Evolutionary conservation across 495 filamentous ascomycete species (phyloP).

Genomic region (Penicillium lividum): DNA sequence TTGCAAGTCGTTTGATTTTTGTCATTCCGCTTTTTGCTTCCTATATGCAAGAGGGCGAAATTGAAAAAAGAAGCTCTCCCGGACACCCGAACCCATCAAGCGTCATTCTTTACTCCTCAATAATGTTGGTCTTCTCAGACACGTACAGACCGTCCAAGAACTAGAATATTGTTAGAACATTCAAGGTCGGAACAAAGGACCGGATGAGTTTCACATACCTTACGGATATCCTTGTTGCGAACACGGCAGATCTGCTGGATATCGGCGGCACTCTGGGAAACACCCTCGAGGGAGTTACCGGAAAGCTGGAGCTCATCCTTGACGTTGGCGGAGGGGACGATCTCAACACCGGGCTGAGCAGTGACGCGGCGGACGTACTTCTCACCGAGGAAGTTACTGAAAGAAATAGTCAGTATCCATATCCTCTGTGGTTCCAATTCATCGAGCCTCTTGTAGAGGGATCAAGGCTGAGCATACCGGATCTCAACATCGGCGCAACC

Average conservation of each 20-base stretch:
- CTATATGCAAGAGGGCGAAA: conserved; percentile 50
- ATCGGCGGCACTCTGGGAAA: conserved; percentile 96
- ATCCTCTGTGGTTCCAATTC: neutral
- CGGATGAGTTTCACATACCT: conserved; percentile 57
- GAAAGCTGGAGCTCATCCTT: conserved; percentile 95
- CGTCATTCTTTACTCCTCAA: conserved; percentile 60
- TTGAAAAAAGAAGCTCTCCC: conserved; percentile 43
- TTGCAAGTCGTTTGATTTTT: conserved; percentile 48
- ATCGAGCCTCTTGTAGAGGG: neutral
- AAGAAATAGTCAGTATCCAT: conserved; percentile 5
- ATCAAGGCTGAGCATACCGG: conserved; percentile 61
- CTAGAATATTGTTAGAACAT: conserved; percentile 48
- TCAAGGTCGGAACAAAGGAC: neutral
- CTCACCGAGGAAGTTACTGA: conserved; percentile 98
- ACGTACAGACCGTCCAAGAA: conserved; percentile 99
- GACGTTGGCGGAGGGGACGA: conserved; percentile 82
- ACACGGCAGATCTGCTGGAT: conserved; percentile 99
- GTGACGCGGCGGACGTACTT: conserved; percentile 94
- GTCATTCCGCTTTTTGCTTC: conserved; percentile 45
- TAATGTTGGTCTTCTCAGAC: conserved; percentile 93
- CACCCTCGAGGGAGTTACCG: conserved; percentile 94
- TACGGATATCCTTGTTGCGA: conserved; percentile 99
- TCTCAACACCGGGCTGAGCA: conserved; percentile 86
- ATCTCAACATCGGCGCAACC: conserved; percentile 91
- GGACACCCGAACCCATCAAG: conserved; percentile 45